Conservation (phyloP, 768 basidiomycete species). For the Tricholoma furcatifolium region DNA sequence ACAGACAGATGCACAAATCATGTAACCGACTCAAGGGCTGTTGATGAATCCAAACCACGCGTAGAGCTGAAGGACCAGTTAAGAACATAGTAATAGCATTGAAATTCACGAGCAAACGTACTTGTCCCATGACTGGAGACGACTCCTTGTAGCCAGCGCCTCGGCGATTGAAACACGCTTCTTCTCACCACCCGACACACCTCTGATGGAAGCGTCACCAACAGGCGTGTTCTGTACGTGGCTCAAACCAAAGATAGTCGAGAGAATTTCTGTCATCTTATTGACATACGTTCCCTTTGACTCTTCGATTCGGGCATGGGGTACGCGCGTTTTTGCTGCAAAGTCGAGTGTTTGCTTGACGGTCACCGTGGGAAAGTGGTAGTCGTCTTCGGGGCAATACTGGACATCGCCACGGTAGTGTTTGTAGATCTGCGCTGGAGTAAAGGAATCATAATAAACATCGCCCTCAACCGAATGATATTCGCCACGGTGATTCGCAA, state of each 20-base stretch:
- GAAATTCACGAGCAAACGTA: constrained; percentile 23
- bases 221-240: constrained; percentile 73
- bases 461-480: constrained; percentile 69
- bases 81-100: not conserved
- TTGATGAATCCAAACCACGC: constrained; percentile 64
- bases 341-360: constrained; percentile 75
- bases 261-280: constrained; percentile 51
- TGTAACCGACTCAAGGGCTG: constrained; percentile 53
- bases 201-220: constrained; percentile 74
- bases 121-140: constrained; percentile 80
- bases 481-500: constrained; percentile 73
- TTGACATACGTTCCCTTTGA: constrained; percentile 43
- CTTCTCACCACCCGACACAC: constrained; percentile 76
- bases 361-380: constrained; percentile 83
- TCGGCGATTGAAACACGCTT: constrained; percentile 84
- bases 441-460: constrained; percentile 74
- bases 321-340: constrained; percentile 66
- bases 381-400: constrained; percentile 83
- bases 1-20: not conserved
- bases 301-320: constrained; percentile 48
- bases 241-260: constrained; percentile 72
- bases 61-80: constrained; percentile 49
- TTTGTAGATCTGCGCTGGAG: constrained; percentile 58
- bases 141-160: constrained; percentile 57
- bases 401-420: constrained; percentile 78